Percentiles rank a stretch among this genome's conserved stretches.
Conservation (phyloP, 257 asterid species). For the Echites panduratus region DNA sequence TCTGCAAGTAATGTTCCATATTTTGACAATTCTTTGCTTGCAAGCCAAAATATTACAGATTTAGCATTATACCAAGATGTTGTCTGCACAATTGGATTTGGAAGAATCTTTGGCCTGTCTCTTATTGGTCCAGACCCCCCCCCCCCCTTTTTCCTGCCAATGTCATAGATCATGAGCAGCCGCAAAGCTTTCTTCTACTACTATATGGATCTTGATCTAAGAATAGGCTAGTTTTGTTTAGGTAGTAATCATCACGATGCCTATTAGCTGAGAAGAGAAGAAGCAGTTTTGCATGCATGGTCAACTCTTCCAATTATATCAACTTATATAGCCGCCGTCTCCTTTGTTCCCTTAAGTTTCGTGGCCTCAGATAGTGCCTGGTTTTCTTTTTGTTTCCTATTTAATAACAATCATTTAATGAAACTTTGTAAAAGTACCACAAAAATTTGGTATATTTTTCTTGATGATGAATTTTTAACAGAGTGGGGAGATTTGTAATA, state of each 20-base stretch:
- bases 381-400: background rate
- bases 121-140: background rate
- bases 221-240: background rate
- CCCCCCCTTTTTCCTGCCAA: background rate
- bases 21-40: background rate
- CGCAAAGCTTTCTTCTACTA: background rate
- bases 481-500: slow-evolving; percentile 85
- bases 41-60: background rate
- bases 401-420: background rate
- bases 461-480: background rate
- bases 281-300: background rate
- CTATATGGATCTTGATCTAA: background rate
- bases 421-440: no score
- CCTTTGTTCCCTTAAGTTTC: background rate
- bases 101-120: background rate
- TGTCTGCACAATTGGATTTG: background rate
- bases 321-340: background rate
- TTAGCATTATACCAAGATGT: background rate
- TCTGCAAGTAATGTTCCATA: background rate
- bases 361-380: background rate
- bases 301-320: background rate
- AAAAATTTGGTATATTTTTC: no score
- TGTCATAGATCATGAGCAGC: background rate
- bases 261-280: no score
- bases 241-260: background rate